These are phyloP conservation scores for Kingdonia uniflora DNA, from an alignment of 164 flowering plant species.

Conservation along the genomic window DNA sequence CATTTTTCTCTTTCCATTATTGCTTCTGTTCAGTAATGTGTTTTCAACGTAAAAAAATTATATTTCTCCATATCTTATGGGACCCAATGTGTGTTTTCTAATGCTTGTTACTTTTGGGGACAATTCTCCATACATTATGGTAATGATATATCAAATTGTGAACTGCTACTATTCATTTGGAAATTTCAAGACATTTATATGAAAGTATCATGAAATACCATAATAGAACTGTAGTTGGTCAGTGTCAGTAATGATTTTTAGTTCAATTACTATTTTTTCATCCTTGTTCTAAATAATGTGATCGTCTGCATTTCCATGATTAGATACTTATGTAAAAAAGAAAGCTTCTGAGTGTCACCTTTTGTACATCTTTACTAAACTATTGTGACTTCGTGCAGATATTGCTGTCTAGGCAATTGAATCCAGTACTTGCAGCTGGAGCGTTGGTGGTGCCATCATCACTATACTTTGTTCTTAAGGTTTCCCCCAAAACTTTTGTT, in stretches of 20 bases:
- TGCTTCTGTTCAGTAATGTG: too few species aligned
- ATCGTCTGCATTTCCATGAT: too few species aligned
- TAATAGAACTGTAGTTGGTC: background rate
- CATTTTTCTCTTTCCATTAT: too few species aligned
- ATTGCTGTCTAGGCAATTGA: conserved; percentile 59
- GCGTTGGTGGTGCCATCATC: conserved; percentile 79
- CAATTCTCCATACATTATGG: too few species aligned
- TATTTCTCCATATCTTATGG: too few species aligned
- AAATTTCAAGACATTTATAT: too few species aligned
- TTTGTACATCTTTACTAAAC: background rate
- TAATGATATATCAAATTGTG: too few species aligned
- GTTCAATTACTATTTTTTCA: background rate
- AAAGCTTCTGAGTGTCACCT: too few species aligned
- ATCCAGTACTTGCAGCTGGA: conserved; percentile 61
- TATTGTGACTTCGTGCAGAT: conserved; percentile 47
- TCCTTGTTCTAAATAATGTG: background rate
- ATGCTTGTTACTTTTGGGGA: too few species aligned
- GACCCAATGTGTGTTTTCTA: too few species aligned
- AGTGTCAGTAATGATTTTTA: background rate
- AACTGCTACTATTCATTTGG: too few species aligned
- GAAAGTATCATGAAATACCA: background rate
- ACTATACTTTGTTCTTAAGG: conserved; percentile 77
- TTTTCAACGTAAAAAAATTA: too few species aligned
- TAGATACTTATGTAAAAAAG: background rate
- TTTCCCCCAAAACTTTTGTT: conserved; percentile 6